Percentiles rank a stretch among this genome's conserved stretches.
Evolutionary conservation across 2,329 filamentous ascomycete species (phyloP).

Genomic region (Fusarium sp.): DNA sequence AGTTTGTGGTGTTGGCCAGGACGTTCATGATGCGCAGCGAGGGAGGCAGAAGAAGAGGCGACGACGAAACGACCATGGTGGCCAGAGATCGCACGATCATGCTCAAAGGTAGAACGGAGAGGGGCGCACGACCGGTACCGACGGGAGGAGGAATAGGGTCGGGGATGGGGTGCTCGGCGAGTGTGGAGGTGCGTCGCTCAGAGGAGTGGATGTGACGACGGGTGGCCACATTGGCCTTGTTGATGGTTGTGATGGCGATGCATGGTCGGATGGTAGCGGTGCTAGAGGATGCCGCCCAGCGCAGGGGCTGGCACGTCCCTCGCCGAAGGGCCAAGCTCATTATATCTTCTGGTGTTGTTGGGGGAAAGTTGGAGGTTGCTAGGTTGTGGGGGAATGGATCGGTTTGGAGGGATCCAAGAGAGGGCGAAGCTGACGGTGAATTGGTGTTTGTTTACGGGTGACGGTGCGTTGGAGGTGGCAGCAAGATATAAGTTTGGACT

Average conservation of each 20-base stretch:
- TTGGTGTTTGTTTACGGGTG: slow-evolving; percentile 27
- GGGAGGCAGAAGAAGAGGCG: slow-evolving; percentile 74
- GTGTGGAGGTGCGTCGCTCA: slow-evolving; percentile 51
- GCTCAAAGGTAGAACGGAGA: slow-evolving; percentile 75
- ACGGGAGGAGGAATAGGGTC: slow-evolving; percentile 45
- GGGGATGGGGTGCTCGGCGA: slow-evolving; percentile 49
- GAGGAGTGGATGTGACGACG: slow-evolving; percentile 53
- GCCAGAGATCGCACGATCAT: slow-evolving; percentile 77
- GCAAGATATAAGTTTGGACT: background rate
- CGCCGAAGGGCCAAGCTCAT: slow-evolving; percentile 45
- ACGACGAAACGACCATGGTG: slow-evolving; percentile 78
- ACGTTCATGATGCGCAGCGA: slow-evolving; percentile 76
- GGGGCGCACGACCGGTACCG: slow-evolving; percentile 55
- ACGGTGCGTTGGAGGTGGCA: background rate
- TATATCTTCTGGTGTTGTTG: slow-evolving; percentile 27
- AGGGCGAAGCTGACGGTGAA: slow-evolving; percentile 13
- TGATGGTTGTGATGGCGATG: slow-evolving; percentile 37
- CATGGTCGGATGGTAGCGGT: slow-evolving; percentile 33
- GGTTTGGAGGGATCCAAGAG: slow-evolving; percentile 35
- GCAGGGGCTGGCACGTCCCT: slow-evolving; percentile 43
- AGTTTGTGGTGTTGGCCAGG: slow-evolving; percentile 76
- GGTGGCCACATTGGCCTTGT: slow-evolving; percentile 23
- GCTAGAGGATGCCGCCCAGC: slow-evolving; percentile 36
- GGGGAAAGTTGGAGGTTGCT: slow-evolving; percentile 4
- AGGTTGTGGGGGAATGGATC: slow-evolving; percentile 24